These are phyloP conservation scores for Colletotrichum liriopes DNA, from an alignment of 2,329 filamentous ascomycete genomes.

Conservation along the genomic window DNA sequence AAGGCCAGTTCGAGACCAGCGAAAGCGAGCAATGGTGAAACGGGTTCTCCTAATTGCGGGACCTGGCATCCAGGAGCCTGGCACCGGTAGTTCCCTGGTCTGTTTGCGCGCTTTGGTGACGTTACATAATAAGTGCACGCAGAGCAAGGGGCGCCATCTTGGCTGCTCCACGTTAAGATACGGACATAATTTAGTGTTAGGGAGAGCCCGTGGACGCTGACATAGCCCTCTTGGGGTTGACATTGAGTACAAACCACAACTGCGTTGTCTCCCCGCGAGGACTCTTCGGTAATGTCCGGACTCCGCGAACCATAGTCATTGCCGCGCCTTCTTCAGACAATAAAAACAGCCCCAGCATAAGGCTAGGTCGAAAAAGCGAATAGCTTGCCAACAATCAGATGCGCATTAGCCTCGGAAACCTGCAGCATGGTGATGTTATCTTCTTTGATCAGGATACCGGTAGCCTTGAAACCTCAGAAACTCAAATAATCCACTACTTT, in stretches of 20 bases:
- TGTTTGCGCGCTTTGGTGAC: neutral
- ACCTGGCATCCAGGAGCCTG: slow-evolving; percentile 30
- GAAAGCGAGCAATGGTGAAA: slow-evolving; percentile 32
- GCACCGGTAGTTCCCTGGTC: slow-evolving; percentile 21
- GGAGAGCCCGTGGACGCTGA: slow-evolving; percentile 6
- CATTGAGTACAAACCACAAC: neutral
- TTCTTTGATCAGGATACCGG: too few relatives aligned
- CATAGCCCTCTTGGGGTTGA: neutral
- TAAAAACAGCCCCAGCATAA: neutral
- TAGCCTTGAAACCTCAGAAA: neutral
- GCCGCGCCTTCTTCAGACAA: neutral
- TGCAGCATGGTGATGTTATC: too few relatives aligned
- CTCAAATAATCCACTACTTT: neutral
- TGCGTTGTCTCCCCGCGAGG: too few relatives aligned
- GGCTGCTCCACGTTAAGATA: slow-evolving; percentile 13
- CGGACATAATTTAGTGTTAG: slow-evolving; percentile 6
- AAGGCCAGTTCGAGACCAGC: slow-evolving; percentile 15
- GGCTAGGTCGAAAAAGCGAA: neutral
- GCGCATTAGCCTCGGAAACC: too few relatives aligned
- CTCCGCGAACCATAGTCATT: neutral
- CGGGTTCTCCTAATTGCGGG: slow-evolving; percentile 23
- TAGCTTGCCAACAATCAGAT: too few relatives aligned
- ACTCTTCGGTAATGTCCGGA: neutral
- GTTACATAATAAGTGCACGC: slow-evolving; percentile 7
- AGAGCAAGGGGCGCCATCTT: slow-evolving; percentile 2